Evolutionary conservation across 306 rosid species (phyloP).

Genomic region (Cicer chorassanicum): DNA sequence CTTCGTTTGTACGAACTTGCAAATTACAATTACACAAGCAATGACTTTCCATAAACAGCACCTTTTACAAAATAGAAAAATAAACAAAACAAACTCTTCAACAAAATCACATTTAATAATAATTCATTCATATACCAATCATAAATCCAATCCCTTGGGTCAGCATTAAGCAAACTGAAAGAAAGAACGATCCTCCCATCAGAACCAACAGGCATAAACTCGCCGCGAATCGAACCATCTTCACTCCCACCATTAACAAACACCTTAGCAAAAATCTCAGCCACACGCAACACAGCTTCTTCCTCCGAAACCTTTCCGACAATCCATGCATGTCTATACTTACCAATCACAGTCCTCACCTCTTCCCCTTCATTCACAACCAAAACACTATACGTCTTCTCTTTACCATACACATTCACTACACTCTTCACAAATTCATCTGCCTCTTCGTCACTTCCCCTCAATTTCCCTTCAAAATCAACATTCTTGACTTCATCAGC

Average conservation of each 20-base stretch:
- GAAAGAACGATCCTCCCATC: slow-evolving; percentile 92
- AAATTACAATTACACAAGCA: slow-evolving; percentile 2
- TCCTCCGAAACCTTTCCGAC: slow-evolving; percentile 59
- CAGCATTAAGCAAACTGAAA: slow-evolving; percentile 88
- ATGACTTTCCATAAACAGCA: neutral
- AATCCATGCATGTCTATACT: slow-evolving; percentile 86
- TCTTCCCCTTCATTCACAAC: slow-evolving; percentile 67
- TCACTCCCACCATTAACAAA: slow-evolving; percentile 89
- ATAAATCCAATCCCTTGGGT: slow-evolving; percentile 78
- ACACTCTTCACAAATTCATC: slow-evolving; percentile 66
- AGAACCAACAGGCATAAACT: slow-evolving; percentile 97
- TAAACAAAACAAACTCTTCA: neutral
- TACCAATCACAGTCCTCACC: slow-evolving; percentile 73
- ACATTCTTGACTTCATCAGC: slow-evolving; percentile 30
- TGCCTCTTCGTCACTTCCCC: slow-evolving; percentile 52
- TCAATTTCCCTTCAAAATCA: slow-evolving; percentile 55
- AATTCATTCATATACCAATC: slow-evolving; percentile 70
- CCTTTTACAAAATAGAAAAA: slow-evolving; percentile 6
- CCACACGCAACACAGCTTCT: slow-evolving; percentile 61
- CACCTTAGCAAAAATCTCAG: slow-evolving; percentile 81
- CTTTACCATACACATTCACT: slow-evolving; percentile 49
- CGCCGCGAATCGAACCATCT: slow-evolving; percentile 70
- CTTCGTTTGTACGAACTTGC: neutral
- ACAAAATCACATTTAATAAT: slow-evolving; percentile 26
- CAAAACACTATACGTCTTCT: slow-evolving; percentile 66